Percentiles rank a stretch among this genome's conserved stretches.
phyloP scores from a whole-genome alignment of 192 early-diverging fungal genomes.

The Chytriomyces sp. region DNA sequence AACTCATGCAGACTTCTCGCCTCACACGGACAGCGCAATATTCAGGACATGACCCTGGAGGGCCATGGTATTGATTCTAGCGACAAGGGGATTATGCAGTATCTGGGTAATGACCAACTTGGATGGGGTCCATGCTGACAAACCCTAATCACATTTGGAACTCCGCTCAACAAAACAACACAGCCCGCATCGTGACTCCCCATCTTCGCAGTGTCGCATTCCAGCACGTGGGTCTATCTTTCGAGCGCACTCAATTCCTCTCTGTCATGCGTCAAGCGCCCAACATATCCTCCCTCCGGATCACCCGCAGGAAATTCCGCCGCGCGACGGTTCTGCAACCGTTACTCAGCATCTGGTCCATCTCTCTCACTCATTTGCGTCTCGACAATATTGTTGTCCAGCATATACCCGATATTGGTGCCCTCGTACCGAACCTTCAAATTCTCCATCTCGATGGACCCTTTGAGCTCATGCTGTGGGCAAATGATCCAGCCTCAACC shows the following conservation, averaged over 20 bases:
- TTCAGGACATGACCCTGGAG: conserved; percentile 1
- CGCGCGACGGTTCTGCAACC: conserved; percentile 22
- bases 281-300: conserved; percentile 10
- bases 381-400: conserved; percentile 24
- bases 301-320: conserved; percentile 25
- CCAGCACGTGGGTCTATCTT: conserved; percentile 28
- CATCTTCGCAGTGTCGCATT: conserved; percentile 14
- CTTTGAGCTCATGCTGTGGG: conserved; percentile 10
- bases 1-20: conserved; percentile 16
- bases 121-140: background rate
- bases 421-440: conserved; percentile 7
- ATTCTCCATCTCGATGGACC: conserved; percentile 11
- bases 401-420: conserved; percentile 21
- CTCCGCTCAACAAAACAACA: background rate
- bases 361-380: conserved; percentile 19
- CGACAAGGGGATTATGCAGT: conserved; percentile 27
- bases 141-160: background rate
- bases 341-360: background rate
- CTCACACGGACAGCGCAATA: conserved; percentile 23
- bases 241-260: conserved; percentile 29
- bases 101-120: background rate
- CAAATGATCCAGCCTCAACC: background rate
- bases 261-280: conserved; percentile 6
- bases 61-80: conserved; percentile 25
- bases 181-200: conserved; percentile 29